A percentile compares a stretch with the other conserved stretches of the same genome.
Evolutionary conservation across 2,329 filamentous ascomycete species (phyloP).

Genomic region (Paecilomyces fulvus): DNA sequence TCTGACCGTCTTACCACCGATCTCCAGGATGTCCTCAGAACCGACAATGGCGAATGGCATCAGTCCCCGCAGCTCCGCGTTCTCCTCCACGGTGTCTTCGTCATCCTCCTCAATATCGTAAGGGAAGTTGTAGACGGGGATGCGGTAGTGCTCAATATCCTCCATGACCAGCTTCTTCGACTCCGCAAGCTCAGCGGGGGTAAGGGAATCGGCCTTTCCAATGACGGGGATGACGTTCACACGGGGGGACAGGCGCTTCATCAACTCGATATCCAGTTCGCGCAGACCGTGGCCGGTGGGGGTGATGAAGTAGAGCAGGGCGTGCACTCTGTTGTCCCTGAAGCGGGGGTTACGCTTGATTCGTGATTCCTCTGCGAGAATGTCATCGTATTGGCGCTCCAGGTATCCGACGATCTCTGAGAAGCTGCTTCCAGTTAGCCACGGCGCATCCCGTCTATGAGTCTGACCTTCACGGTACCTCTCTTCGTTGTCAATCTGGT

Average conservation of each 20-base stretch:
- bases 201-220: conserved; percentile 95
- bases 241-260: conserved; percentile 96
- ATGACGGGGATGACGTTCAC: conserved; percentile 99
- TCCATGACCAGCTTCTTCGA: conserved; percentile 99
- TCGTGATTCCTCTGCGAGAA: conserved; percentile 96
- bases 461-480: conserved; percentile 50
- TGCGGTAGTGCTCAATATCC: conserved; percentile 99
- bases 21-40: conserved; percentile 90
- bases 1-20: conserved; percentile 83
- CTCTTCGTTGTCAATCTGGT: conserved; percentile 98
- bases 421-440: conserved; percentile 55
- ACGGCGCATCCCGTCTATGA: not conserved
- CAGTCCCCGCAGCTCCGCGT: conserved; percentile 88
- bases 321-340: conserved; percentile 97
- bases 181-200: conserved; percentile 90
- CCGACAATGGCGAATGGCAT: conserved; percentile 99
- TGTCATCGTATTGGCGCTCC: conserved; percentile 98
- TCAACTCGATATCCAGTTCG: conserved; percentile 97
- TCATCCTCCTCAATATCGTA: conserved; percentile 99
- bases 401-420: conserved; percentile 96
- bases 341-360: conserved; percentile 99
- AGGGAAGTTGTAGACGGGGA: conserved; percentile 99
- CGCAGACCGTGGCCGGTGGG: conserved; percentile 95
- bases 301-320: conserved; percentile 98
- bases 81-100: conserved; percentile 98